Base-by-base conservation (phyloP, 148 eudicot genomes). In the Fagopyrum tataricum region DNA sequence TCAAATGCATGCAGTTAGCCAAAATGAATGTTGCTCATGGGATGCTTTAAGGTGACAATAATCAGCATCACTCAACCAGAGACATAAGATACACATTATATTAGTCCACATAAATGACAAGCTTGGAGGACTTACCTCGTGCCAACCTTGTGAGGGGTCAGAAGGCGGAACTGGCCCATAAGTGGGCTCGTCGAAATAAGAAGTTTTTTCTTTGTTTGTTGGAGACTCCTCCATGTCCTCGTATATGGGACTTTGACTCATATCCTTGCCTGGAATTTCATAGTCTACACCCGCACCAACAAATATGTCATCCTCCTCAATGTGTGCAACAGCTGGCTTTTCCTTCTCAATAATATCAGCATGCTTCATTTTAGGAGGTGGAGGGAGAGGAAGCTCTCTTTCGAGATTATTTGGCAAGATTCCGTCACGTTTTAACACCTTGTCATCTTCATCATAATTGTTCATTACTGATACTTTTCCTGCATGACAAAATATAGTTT, bases 171-270 rank as follows among this genome's bases (percentile, higher is more conserved):
- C 93, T 61, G 98, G 97, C 53, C 98, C 98, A 80, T 95, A 95
- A 71, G 81, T 82, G 76, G 98, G 96, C 80, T 91, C 96, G 70
- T 67, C 78, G 49, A 87, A 91, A 78, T 88, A 89, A 51, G 93
- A 49, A 51, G 68, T 71, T 70, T 77, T 84, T 76, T 95, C 98
- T 81, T 90, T 95, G 71, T 81, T 88, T 66, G 90, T 84, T 69
- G 98, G 98, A 51, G 98, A 95, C 78, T 95, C 98, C 80, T 95
- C 97, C 98, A 95, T 95, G 82, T 95, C 96, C 83, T 95, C 97
- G 24, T 88, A 90, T 47, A 88, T 58, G 59, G 98, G 97, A 74
- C 98, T 95, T 78, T 91, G 98, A 79, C 90, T 88, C 91, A 85
- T 86, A 80, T 88, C 97, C 79, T 87, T 87, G 78, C 82, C 78